These are phyloP conservation scores for Colletotrichum filicis DNA, from an alignment of 2,329 filamentous ascomycete species.

Conservation along the genomic window DNA sequence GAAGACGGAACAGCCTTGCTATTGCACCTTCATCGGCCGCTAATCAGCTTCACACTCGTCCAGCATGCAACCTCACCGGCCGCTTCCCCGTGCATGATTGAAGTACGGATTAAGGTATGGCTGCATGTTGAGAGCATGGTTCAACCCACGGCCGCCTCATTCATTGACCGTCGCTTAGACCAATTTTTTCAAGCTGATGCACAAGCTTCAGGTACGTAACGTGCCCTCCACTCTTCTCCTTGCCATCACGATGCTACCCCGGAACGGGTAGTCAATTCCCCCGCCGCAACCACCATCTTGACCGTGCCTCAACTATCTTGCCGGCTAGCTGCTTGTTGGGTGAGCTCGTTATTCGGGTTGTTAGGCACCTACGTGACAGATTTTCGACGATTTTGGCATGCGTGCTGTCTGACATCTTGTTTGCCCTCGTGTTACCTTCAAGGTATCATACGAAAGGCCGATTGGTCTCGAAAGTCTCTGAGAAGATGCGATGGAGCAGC, in stretches of 20 bases:
- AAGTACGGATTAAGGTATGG: constrained; percentile 34
- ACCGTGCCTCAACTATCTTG: neutral
- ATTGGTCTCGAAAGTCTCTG: neutral
- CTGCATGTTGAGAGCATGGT: constrained; percentile 28
- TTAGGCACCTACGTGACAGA: neutral
- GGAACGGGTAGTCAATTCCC: constrained; percentile 27
- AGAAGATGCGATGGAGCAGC: neutral
- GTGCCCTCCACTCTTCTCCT: constrained; percentile 1
- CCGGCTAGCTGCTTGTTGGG: constrained; percentile 28
- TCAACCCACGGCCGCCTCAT: constrained; percentile 27
- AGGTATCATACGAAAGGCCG: neutral
- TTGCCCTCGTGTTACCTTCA: constrained; percentile 14
- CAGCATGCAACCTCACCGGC: constrained; percentile 26
- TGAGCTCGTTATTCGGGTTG: constrained; percentile 18
- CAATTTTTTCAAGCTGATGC: constrained; percentile 4
- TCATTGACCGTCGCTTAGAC: constrained; percentile 7
- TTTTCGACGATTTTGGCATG: neutral
- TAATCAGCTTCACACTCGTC: constrained; percentile 22
- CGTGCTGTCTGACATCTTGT: constrained; percentile 25
- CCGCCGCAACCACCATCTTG: constrained; percentile 20
- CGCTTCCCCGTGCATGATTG: constrained; percentile 31
- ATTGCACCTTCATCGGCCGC: constrained; percentile 22
- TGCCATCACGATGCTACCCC: constrained; percentile 18
- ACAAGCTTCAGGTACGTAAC: constrained; percentile 23
- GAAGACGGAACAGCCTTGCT: constrained; percentile 17